A percentile compares a stretch with the other conserved stretches of the same genome.
These are phyloP conservation scores for Neofusicoccum sp. DNA, from an alignment of 2,329 filamentous ascomycete genomes.

Conservation along the genomic window DNA sequence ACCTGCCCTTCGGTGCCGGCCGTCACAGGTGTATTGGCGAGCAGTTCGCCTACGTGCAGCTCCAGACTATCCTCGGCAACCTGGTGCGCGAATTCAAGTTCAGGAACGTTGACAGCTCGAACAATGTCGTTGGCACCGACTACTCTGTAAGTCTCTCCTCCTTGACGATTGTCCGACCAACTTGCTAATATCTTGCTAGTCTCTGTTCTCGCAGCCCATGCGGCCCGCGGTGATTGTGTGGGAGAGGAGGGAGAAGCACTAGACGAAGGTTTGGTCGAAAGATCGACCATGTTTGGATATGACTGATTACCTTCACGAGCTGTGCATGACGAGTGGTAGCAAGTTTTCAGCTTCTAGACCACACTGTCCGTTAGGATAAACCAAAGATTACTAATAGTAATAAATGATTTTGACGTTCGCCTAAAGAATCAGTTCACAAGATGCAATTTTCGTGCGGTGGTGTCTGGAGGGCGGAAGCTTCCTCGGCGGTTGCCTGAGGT, in stretches of 20 bases:
- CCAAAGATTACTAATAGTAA: slow-evolving; percentile 1
- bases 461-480: neutral
- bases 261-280: neutral
- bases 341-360: slow-evolving; percentile 10
- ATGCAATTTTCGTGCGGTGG: neutral
- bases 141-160: slow-evolving; percentile 52
- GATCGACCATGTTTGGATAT: slow-evolving; percentile 1
- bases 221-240: slow-evolving; percentile 62
- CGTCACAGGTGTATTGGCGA: slow-evolving; percentile 94
- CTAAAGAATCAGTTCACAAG: neutral
- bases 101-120: slow-evolving; percentile 68
- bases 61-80: slow-evolving; percentile 78
- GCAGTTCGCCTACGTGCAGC: slow-evolving; percentile 91
- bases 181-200: slow-evolving; percentile 21
- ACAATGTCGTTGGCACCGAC: slow-evolving; percentile 67
- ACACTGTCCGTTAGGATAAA: neutral
- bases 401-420: neutral
- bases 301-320: slow-evolving; percentile 9
- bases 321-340: slow-evolving; percentile 2
- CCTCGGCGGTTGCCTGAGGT: neutral
- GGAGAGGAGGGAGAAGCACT: slow-evolving; percentile 59
- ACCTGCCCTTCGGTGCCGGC: slow-evolving; percentile 90
- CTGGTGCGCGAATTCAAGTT: slow-evolving; percentile 79
- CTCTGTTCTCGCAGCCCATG: slow-evolving; percentile 46
- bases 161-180: slow-evolving; percentile 9